Base-by-base conservation (phyloP, 1,284 basidiomycete species). In the Marasmius sp. region DNA sequence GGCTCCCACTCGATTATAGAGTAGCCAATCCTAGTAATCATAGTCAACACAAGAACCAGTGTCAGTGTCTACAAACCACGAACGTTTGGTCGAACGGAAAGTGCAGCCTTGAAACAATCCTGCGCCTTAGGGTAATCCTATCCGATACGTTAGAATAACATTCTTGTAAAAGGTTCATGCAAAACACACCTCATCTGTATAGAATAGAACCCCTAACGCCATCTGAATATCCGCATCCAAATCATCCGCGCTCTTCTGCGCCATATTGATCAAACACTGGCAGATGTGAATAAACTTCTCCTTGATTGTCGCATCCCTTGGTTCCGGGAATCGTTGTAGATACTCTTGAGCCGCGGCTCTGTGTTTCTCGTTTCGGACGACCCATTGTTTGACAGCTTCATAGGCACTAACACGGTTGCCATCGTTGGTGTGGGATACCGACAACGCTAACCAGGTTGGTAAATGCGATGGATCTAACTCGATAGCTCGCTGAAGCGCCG, bases 1-100 rank as follows among this genome's bases (percentile, higher is more conserved):
- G 16, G 97, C 97, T 14, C 97, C 97, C 33, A 98, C 92, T 27
- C 97, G 88, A 73, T 99, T 99, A 77, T 95, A 98, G 64, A 99
- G 76, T 53, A 97, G 79, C 92, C 94, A 98, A 71, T 99, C 97
- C 92, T 95, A 57, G 36, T 41, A 45, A 58, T 55, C 33, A 36
- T 39, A 45, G 58, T 53, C 54, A 62, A 39, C 57, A 56, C 41
- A 52, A 61, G 20, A 27, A 43, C 58, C 48, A 52, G n/a, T 52
- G 58, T 58, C 55, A 51, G 27, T 43, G 27, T 10, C 18, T 47
- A 53, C 55, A 18, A 22, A 20, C 55, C 33, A 76, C 86, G 61
- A 70, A 95, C 94, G 64, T 95, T 88, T 1, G 96, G 97, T 61
- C 94, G 84, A 54, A 94, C 90, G 18, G 88, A 88, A 61, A 99